These are phyloP conservation scores for Daphne laureola DNA, from an alignment of 441 rosid genomes.

Conservation along the genomic window DNA sequence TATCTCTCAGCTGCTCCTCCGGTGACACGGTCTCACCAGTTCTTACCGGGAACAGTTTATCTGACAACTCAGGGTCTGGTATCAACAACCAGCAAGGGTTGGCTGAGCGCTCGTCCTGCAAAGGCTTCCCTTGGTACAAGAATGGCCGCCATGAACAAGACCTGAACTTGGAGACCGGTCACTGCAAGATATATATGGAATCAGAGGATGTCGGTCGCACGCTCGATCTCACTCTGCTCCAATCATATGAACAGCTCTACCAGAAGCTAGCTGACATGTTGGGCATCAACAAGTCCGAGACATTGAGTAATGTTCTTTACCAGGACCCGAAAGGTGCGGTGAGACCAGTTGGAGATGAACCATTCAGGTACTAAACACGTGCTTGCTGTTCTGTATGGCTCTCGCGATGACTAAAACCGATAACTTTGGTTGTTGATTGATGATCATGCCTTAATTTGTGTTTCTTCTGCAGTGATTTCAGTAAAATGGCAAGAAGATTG, in stretches of 20 bases:
- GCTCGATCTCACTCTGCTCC: conserved; percentile 40
- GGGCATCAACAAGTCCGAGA: conserved; percentile 30
- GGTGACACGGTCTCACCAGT: conserved; percentile 32
- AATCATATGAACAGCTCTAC: conserved; percentile 42
- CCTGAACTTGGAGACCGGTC: conserved; percentile 32
- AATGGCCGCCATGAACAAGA: conserved; percentile 27
- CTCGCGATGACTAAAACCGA: too few species aligned
- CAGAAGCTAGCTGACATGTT: conserved; percentile 50
- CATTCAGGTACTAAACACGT: conserved; percentile 39
- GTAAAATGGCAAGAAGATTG: conserved; percentile 43
- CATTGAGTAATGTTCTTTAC: conserved; percentile 34
- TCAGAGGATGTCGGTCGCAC: conserved; percentile 58
- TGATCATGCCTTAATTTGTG: conserved; percentile 9
- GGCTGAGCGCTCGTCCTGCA: conserved; percentile 20
- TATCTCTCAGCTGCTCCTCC: conserved; percentile 36
- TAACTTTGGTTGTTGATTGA: not conserved
- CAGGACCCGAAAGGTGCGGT: conserved; percentile 36
- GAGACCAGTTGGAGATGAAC: conserved; percentile 45
- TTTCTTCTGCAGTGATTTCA: conserved; percentile 38
- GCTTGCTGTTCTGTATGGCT: not conserved
- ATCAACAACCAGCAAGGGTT: conserved; percentile 25
- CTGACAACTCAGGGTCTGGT: conserved; percentile 25
- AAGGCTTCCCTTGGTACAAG: conserved; percentile 24
- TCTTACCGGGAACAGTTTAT: conserved; percentile 25
- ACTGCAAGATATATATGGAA: conserved; percentile 58